Base-by-base conservation (phyloP, 73 alveolate genomes). In the Paramecium caudatum region DNA sequence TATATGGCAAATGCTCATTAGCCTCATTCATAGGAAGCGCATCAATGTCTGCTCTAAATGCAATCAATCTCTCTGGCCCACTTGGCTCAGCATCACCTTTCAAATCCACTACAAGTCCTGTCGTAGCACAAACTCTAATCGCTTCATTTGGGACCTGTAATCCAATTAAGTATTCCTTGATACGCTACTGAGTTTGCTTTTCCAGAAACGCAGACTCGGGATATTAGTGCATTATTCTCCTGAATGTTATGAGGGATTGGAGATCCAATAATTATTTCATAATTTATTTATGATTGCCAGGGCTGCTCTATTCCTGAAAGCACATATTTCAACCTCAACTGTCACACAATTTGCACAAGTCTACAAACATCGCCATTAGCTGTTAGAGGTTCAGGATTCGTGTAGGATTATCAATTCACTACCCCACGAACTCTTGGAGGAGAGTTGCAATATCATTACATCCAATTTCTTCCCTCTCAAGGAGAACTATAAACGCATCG, bases 1-100 rank as follows among this genome's bases (percentile, higher is more conserved):
- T 45, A 47, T 93, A 93, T 23, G 92, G 95, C 5, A 91, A 21
- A 46, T 90, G 82, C n/a, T 68, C 91, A 25, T 91, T 91, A 5
- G 49, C 86, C 47, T 93, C 96, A n/a, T 82, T 70, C 94, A 93
- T 91, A 15, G 32, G 13, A 13, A 93, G n/a, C 1, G 95, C 96
- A 91, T 93, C 96, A 41, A 91, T 91, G 69, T 93, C 96, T 0
- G 96, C 96, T 46, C 96, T 82, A n/a, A 93, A 61, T 25, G 95
- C 96, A 46, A 93, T 93, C 80, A 93, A 63, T 30, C 90, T 86
- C 36, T 86, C 90, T 19, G 61, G 90, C 19, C 93, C 93, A 9
- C 9, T 32, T 23, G 85, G 15, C 36, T 47, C 63, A n/a, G 93
- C 93, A 5, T 41, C 13, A 2, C 93, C 93, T 36, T 27, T 46